Evolutionary conservation across 75 land plant species (phyloP), one percentile per base, ranked within the genome.

Genomic region (Selaginella tamariscina): DNA sequence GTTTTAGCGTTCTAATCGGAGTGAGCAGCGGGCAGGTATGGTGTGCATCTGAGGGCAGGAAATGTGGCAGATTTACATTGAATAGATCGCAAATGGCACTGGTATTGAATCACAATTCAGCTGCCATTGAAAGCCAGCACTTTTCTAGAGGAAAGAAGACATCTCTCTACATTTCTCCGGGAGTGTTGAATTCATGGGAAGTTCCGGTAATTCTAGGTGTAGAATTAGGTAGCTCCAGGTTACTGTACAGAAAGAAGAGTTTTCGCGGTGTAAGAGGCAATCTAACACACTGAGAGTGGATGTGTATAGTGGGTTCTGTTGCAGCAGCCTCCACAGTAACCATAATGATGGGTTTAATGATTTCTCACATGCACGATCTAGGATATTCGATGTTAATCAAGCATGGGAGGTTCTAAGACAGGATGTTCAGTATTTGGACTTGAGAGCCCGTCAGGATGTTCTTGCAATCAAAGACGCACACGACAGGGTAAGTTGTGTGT

Each of bases 361-460:
- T 39, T 39, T 39, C 15, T 39, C 49, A 5, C 49, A 39, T 39
- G 49, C 49, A 5, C 83, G 74, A 65, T 89, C 94, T 22, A 83
- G 84, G 70, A 70, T 77, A 70, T 68, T 84, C 56, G 90, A 89
- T 57, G 88, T 80, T 11, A 75, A 89, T 56, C 86, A 82, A 60
- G 96, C 98, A 5, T 68, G 86, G 68, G 98, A 85, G 67, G 82
- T 94, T 1, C 82, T 84, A 22, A 81, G 85, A 31, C 89, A 82
- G 69, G 98, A 94, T 69, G 81, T 94, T 24, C 86, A 83, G 55
- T 94, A 87, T 63, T 79, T 82, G 59, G 96, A 90, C 74, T 94
- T 95, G 98, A 77, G 83, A 33, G 98, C 98, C 65, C 82, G 98
- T 2, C 96, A 83, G 59, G 98, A 90, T 72, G 75, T 94, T 23